Percentiles rank a stretch among this genome's conserved stretches.
Conservation (phyloP, 2,329 filamentous ascomycete genomes). For the Exophiala spinifera region DNA sequence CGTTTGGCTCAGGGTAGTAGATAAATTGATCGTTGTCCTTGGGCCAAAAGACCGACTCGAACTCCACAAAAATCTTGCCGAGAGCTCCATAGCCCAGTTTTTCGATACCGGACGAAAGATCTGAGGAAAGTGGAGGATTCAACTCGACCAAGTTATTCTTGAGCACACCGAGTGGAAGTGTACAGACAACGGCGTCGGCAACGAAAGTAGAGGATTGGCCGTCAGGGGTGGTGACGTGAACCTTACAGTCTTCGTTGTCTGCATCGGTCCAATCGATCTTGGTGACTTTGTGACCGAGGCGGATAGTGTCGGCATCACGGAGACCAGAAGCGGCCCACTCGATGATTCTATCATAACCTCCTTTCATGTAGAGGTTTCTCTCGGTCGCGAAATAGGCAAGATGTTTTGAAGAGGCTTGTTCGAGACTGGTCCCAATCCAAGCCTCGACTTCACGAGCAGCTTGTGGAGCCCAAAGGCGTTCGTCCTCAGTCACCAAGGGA, state of each 20-base stretch:
- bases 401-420: slow-evolving; percentile 43
- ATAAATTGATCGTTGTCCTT: slow-evolving; percentile 48
- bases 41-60: slow-evolving; percentile 44
- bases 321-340: slow-evolving; percentile 42
- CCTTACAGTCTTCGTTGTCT: slow-evolving; percentile 25
- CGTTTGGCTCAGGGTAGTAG: slow-evolving; percentile 42
- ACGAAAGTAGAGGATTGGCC: slow-evolving; percentile 18
- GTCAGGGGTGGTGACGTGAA: slow-evolving; percentile 27
- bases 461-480: slow-evolving; percentile 45
- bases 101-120: slow-evolving; percentile 38
- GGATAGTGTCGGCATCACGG: slow-evolving; percentile 36
- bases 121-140: slow-evolving; percentile 37
- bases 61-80: slow-evolving; percentile 46
- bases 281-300: slow-evolving; percentile 40
- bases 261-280: slow-evolving; percentile 39
- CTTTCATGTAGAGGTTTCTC: slow-evolving; percentile 47
- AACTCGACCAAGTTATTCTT: slow-evolving; percentile 42
- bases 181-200: slow-evolving; percentile 42
- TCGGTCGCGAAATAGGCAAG: slow-evolving; percentile 45
- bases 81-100: slow-evolving; percentile 42
- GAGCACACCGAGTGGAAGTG: slow-evolving; percentile 40
- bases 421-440: slow-evolving; percentile 44
- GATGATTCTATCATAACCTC: slow-evolving; percentile 45
- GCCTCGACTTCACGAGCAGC: slow-evolving; percentile 44
- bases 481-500: slow-evolving; percentile 41